Evolutionary conservation across 352 stramenopile genomes (phyloP), one percentile per base, ranked within the genome.

Genomic region (Phytopythium cucurbitacearum): DNA sequence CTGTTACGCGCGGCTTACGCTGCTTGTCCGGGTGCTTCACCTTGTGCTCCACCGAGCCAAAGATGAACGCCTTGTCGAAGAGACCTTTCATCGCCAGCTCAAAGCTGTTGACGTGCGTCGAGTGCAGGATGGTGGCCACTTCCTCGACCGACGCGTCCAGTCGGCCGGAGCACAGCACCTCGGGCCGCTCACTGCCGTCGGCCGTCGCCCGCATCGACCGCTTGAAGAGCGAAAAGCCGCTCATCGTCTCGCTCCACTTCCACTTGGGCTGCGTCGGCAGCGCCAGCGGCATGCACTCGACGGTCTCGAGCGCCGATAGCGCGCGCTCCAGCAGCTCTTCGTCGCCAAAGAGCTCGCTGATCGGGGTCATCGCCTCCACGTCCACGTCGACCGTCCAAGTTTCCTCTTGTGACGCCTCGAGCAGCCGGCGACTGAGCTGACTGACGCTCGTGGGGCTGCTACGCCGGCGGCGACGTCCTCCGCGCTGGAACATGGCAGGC

Each of bases 61-160:
- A 37, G 32, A 75, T 75, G 50, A 75, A 75, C 0, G 39, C 45
- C 38, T 73, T 56, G 21, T 53, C 56, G 40, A 73, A 72, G 2
- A 80, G 54, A 13, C 68, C 69, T 9, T n/a, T 46, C 73, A 79
- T 78, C 3, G 51, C 51, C 1, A 64, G 43, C 39, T 58, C 35
- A 21, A 76, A 71, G 0, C 42, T 36, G 4, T 53, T 35, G 9
- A 68, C 53, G 12, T 39, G 59, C 0, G 60, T 59, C 0, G 55
- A 34, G 21, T 53, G 40, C 15, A 76, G 57, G 40, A 71, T 51
- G 37, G 46, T 62, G 1, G 56, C 58, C 21, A 76, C 51, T n/a
- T 76, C 67, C 39, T 73, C 61, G 3, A 71, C 52, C n/a, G 49
- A 67, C 6, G 59, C 66, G 35, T 67, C 56, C 28, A 75, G 16